A percentile compares a stretch with the other conserved stretches of the same genome.
Evolutionary conservation across 1,139 yeast species (phyloP).

Genomic region (Hyphopichia buzzinii): DNA sequence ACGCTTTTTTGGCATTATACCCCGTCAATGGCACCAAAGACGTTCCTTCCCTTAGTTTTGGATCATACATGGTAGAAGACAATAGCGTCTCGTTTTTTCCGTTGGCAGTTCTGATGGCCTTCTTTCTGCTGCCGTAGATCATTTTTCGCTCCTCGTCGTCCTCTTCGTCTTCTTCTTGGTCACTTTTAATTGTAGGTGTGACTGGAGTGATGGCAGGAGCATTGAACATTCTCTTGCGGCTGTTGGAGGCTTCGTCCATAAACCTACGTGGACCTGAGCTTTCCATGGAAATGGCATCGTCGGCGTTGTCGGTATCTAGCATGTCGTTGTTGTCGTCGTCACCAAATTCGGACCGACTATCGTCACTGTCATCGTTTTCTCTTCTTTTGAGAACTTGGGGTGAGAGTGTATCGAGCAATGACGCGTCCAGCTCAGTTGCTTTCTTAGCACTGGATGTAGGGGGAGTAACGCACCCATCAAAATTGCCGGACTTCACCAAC

Average conservation of each 20-base stretch:
- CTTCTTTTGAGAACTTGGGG: not conserved
- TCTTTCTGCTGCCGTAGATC: constrained; percentile 2
- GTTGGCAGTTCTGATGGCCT: constrained; percentile 1
- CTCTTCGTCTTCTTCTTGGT: not conserved
- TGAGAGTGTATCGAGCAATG: not conserved
- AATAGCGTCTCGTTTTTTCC: constrained; percentile 2
- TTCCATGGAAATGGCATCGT: constrained; percentile 18
- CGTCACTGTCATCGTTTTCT: constrained; percentile 19
- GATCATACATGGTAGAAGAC: not conserved
- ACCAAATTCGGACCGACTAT: constrained; percentile 14
- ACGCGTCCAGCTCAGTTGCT: constrained; percentile 1
- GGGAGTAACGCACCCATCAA: not conserved
- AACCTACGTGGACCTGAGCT: constrained; percentile 6
- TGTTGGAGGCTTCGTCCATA: not conserved
- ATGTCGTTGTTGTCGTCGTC: constrained; percentile 12
- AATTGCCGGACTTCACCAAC: not conserved
- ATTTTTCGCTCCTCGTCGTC: not conserved
- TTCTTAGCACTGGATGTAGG: not conserved
- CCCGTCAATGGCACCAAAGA: not conserved
- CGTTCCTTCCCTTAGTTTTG: not conserved
- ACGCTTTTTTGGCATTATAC: constrained; percentile 2
- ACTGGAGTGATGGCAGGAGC: constrained; percentile 1
- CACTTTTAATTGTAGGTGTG: not conserved
- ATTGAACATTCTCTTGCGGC: constrained; percentile 3
- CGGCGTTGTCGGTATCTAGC: constrained; percentile 12